Base-by-base conservation (phyloP, 805 yeast genomes). In the Pichia deserticola region DNA sequence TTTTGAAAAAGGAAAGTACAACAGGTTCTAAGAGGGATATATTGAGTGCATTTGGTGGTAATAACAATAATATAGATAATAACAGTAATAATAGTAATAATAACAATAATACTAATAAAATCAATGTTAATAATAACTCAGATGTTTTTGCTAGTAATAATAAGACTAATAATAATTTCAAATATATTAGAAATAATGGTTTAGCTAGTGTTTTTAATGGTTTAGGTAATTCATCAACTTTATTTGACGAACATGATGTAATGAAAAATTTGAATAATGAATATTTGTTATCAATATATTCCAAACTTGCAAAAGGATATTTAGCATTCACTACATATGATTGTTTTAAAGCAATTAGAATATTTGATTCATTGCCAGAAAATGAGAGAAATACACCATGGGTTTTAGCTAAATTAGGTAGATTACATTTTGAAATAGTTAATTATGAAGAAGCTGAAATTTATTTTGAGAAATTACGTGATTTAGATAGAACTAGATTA, bases 361-460 rank as follows among this genome's bases (percentile, higher is more conserved):
- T 80, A 3, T 70, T 92, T 33, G 80, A 79, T 48, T 65, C 79
- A 28, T 70, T 93, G 25, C 87, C 95, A 1, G 76, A 74, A 45
- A 59, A 71, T 44, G 86, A 84, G 64, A 70, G 76, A 51, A 71
- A 79, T 48, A 76, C 96, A 27, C 93, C 97, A 0, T 89, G 93
- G 87, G 95, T 89, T 11, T 74, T 88, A 44, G 78, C 89, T 27
- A 82, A 84, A 56, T 64, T 86, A 28, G 99, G 96, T 0, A 72
- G 89, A 54, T 69, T 88, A 40, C 89, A 89, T 65, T 90, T 85
- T 66, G 98, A 92, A 63, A 79, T 86, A 54, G 92, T 86, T 20
- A 86, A 89, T 63, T 92, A 92, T 66, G 82, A 81, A 51, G 85
- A 84, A 64, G 77, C 95, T 8, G 86, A 82, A 53, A 64, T 70